A percentile compares a stretch with the other conserved stretches of the same genome.
These are phyloP conservation scores for Talaromyces ruber DNA, from an alignment of 495 filamentous ascomycete genomes.

Conservation along the genomic window DNA sequence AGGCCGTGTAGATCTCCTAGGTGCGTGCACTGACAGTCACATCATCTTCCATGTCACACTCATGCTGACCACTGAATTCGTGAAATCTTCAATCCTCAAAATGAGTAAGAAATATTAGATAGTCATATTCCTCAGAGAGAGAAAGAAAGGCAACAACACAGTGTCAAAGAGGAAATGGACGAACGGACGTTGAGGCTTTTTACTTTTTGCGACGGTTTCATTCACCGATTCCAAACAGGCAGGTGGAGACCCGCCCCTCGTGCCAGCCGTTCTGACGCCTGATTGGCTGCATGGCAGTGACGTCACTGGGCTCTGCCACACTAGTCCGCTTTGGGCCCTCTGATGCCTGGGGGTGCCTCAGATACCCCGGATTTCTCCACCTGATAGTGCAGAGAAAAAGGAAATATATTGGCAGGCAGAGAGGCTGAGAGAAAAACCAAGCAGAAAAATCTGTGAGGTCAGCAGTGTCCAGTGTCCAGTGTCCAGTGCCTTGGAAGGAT, in stretches of 20 bases:
- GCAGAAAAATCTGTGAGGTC: neutral
- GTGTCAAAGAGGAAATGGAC: conserved; percentile 4
- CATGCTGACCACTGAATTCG: neutral
- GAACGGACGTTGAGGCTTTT: conserved; percentile 4
- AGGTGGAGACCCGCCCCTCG: neutral
- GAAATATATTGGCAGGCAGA: neutral
- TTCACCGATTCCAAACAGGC: conserved; percentile 2
- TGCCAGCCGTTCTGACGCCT: neutral
- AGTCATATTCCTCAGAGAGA: neutral
- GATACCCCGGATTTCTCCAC: neutral
- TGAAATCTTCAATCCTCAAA: neutral
- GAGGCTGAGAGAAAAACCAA: neutral
- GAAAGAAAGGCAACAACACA: neutral
- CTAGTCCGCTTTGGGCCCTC: neutral
- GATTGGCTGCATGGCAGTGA: neutral
- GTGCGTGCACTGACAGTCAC: neutral
- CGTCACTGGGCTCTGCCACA: neutral
- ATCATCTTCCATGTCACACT: neutral
- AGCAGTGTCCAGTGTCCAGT: neutral
- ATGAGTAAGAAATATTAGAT: neutral
- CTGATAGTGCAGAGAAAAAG: neutral
- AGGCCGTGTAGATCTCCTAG: neutral
- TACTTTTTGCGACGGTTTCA: conserved; percentile 1
- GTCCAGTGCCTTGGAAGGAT: neutral
- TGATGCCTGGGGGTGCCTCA: neutral